Evolutionary conservation across 331 rosid genomes (phyloP).

Genomic region (Arachis monticola): DNA sequence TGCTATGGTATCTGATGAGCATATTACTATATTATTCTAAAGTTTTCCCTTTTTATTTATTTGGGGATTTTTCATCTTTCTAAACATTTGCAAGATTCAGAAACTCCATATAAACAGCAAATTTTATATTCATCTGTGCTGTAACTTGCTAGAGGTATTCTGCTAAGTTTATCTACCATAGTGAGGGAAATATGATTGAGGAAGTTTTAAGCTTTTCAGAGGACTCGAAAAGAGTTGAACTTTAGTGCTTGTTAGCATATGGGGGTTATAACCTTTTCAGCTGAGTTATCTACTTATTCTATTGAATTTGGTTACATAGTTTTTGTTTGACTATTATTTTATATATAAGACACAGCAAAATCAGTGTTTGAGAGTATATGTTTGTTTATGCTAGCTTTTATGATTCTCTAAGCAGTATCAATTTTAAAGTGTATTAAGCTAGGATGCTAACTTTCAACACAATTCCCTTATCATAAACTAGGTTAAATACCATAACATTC

Average conservation of each 20-base stretch:
- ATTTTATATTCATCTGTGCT: neutral
- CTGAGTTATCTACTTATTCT: neutral
- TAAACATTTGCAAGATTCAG: conserved; percentile 28
- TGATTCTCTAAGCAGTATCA: neutral
- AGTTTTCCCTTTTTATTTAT: no score
- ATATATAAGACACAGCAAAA: neutral
- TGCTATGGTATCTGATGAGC: conserved; percentile 34
- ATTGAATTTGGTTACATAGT: neutral
- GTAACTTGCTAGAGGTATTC: conserved; percentile 16
- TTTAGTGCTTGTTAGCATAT: conserved; percentile 10
- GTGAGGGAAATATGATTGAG: neutral
- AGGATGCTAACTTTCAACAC: no score
- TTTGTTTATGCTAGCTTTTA: neutral
- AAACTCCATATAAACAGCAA: conserved; percentile 26
- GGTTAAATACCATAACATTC: no score
- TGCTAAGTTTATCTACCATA: neutral
- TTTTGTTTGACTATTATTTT: neutral
- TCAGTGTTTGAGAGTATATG: neutral
- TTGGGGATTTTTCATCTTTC: neutral
- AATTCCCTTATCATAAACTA: no score
- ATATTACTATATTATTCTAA: conserved; percentile 9
- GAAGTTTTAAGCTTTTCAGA: neutral
- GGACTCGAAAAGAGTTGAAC: conserved; percentile 4
- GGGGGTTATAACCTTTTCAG: neutral
- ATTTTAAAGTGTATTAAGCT: no score